Evolutionary conservation across 2,329 filamentous ascomycete species (phyloP).

Genomic region (Mariannaea elegans): DNA sequence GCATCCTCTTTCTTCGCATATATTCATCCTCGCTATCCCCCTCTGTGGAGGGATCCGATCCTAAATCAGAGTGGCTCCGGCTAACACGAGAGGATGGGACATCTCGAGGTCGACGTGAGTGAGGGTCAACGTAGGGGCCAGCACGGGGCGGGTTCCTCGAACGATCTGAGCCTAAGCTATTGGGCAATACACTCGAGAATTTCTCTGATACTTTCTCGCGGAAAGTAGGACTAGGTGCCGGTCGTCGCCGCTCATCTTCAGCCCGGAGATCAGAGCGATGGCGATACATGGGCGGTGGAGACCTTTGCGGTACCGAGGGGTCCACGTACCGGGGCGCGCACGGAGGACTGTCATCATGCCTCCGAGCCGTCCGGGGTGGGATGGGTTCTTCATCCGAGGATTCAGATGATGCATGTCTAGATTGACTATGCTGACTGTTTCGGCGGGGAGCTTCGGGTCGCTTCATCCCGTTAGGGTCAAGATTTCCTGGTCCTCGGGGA

Average conservation of each 20-base stretch:
- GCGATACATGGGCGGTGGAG: constrained; percentile 42
- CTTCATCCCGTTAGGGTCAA: constrained; percentile 45
- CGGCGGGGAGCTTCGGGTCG: constrained; percentile 49
- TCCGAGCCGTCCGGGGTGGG: constrained; percentile 40
- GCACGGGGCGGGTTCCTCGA: constrained; percentile 49
- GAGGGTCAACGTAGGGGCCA: constrained; percentile 43
- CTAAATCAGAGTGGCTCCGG: constrained; percentile 53
- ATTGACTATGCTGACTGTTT: constrained; percentile 64
- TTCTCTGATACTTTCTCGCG: constrained; percentile 57
- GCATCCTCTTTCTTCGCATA: constrained; percentile 34
- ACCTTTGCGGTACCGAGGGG: constrained; percentile 33
- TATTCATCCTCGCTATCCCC: constrained; percentile 46
- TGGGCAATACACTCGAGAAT: constrained; percentile 54
- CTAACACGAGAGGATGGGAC: constrained; percentile 52
- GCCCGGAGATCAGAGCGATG: constrained; percentile 46
- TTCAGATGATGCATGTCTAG: constrained; percentile 52
- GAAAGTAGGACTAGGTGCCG: constrained; percentile 50
- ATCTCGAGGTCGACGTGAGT: constrained; percentile 51
- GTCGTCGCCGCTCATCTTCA: constrained; percentile 50
- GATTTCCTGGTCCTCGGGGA: constrained; percentile 42
- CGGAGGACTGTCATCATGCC: constrained; percentile 39
- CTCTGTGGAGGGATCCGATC: constrained; percentile 48
- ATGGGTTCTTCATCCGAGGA: constrained; percentile 54
- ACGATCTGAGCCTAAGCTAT: constrained; percentile 45
- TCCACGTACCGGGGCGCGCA: constrained; percentile 10